These are phyloP conservation scores for Xylaria digitata DNA, from an alignment of 2,329 filamentous ascomycete genomes.

Conservation along the genomic window DNA sequence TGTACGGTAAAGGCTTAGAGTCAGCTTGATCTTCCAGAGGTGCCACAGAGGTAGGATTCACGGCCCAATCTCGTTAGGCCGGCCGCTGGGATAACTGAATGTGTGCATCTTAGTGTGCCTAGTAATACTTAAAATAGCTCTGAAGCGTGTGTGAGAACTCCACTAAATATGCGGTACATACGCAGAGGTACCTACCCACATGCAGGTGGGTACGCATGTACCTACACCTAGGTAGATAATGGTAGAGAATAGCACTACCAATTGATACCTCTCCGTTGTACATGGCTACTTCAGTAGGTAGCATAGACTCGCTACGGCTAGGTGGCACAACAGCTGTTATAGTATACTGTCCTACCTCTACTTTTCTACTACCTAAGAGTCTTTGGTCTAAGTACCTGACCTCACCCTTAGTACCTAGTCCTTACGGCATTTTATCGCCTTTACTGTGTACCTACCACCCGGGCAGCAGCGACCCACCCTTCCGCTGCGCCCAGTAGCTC, in stretches of 20 bases:
- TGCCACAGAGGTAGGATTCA: constrained; percentile 25
- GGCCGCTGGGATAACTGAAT: constrained; percentile 20
- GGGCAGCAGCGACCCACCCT: constrained; percentile 20
- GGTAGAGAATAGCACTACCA: too few relatives aligned
- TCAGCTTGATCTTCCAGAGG: constrained; percentile 31
- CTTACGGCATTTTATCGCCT: constrained; percentile 10
- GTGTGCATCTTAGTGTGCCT: constrained; percentile 1
- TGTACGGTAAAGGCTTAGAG: constrained; percentile 4
- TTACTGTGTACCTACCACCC: constrained; percentile 2
- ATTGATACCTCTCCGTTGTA: too few relatives aligned
- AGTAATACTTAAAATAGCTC: constrained; percentile 36
- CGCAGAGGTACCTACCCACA: not conserved
- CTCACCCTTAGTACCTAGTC: not conserved
- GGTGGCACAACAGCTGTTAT: too few relatives aligned
- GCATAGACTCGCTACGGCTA: too few relatives aligned
- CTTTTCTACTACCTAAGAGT: too few relatives aligned
- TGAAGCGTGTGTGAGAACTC: constrained; percentile 13
- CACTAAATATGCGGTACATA: constrained; percentile 1
- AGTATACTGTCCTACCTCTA: too few relatives aligned
- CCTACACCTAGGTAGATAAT: not conserved
- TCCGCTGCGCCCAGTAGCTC: constrained; percentile 30
- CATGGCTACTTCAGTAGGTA: too few relatives aligned
- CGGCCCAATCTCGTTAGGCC: constrained; percentile 31
- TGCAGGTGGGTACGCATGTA: not conserved
- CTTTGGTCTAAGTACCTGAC: too few relatives aligned